Evolutionary conservation across 805 yeast genomes (phyloP).

Genomic region (Ogataea saltuana): DNA sequence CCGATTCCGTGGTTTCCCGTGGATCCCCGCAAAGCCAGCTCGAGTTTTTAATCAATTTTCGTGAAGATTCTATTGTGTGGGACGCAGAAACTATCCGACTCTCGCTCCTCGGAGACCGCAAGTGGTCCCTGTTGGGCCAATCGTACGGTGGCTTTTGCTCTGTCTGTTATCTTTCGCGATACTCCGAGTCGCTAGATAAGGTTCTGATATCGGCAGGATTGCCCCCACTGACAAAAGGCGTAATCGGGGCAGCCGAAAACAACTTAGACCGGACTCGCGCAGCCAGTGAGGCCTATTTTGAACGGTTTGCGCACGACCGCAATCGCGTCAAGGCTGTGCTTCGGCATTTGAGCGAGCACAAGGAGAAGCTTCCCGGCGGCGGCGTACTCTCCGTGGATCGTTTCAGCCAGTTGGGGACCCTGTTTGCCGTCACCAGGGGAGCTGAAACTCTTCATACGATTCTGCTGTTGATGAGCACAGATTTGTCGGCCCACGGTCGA

Average conservation of each 20-base stretch:
- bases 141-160: constrained; percentile 57
- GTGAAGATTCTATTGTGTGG: constrained; percentile 54
- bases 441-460: constrained; percentile 48
- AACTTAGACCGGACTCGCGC: constrained; percentile 49
- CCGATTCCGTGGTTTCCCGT: constrained; percentile 23
- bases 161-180: constrained; percentile 49
- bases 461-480: constrained; percentile 42
- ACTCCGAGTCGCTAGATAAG: constrained; percentile 41
- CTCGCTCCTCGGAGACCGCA: constrained; percentile 30
- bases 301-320: constrained; percentile 50
- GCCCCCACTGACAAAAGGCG: constrained; percentile 48
- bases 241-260: constrained; percentile 50
- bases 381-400: constrained; percentile 51
- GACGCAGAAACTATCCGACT: constrained; percentile 51
- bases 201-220: constrained; percentile 58
- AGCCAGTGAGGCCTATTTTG: constrained; percentile 49
- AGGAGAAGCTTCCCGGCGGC: constrained; percentile 48
- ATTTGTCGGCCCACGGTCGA: constrained; percentile 37
- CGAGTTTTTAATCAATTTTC: constrained; percentile 43
- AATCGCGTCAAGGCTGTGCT: constrained; percentile 40
- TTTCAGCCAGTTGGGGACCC: constrained; percentile 53
- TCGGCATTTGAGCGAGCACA: constrained; percentile 33
- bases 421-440: constrained; percentile 54
- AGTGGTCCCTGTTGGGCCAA: constrained; percentile 58
- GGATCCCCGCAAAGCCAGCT: constrained; percentile 36